Evolutionary conservation across 345 rosid species (phyloP), one percentile per base, ranked within the genome.

Genomic region (Corchorus capsularis): DNA sequence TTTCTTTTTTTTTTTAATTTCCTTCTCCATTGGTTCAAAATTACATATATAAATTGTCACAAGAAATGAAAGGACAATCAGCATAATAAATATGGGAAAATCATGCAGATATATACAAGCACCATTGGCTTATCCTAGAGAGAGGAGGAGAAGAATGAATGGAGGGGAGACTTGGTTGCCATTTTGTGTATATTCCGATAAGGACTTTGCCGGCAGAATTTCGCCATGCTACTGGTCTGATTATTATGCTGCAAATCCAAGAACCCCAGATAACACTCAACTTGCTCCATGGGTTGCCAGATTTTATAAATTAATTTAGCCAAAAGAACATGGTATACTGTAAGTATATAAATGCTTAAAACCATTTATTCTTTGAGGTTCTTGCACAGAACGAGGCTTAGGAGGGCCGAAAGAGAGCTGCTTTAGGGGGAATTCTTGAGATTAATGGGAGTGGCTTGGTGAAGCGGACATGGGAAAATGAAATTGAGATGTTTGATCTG

Each of bases 261-360:
- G 91, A 77, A 76, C 81, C 14, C 89, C 92, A 57, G 70, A 69
- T 55, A 78, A 72, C 77, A 86, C 83, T 16, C 77, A 86, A 59
- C 89, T 86, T 66, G 92, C 92, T 2, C 92, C 94, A 54, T 88
- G 92, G 94, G 92, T 86, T 81, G 83, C 91, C 60, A 81, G 76
- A 62, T 79, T 79, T 71, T 88, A 88, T 47, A 68, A 68, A 34
- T 27, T 68, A 49, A 27, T 68, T 47, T 68, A 68, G 56, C 41
- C 55, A 63, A 46, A 56, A 16, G 27, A 27, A 27, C 27, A 27
- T 27, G 27, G 27, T 27, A 27, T 27, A 27, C 27, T 27, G 27
- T 27, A 27, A 1, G 27, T 27, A 65, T 45, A 6, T 46, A 46
- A 22, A 41, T 13, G 8, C 35, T 20, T 66, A 27, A 27, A 5